Base-by-base conservation (phyloP, 2,329 filamentous ascomycete genomes). In the Volutella citrinella region DNA sequence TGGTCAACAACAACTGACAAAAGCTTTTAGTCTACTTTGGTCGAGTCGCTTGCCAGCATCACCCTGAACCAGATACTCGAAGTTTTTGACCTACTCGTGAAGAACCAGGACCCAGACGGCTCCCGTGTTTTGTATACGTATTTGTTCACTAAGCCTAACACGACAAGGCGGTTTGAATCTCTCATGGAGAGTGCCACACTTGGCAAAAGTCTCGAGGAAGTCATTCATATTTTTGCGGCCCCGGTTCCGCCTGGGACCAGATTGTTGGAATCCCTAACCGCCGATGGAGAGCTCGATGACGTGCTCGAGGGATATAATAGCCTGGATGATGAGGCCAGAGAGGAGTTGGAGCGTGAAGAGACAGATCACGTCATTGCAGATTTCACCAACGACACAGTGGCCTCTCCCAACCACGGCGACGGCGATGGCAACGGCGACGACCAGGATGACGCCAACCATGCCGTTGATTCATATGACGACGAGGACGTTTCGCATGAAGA, bases 41-140 rank as follows among this genome's bases (percentile, higher is more conserved):
- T 45, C 11, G 58, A 63, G 20, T 40, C 56, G 4, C 49, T 67
- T 23, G 51, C 55, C 6, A 58, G 52, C 13, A 52, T 64, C n/a
- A 68, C 62, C 1, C 38, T 69, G 25, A 60, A 56, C 22, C 61
- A 68, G 33, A 54, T 69, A n/a, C 45, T 67, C 16, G 63, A 66
- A 34, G 55, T 69, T 4, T 65, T 68, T 34, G 63, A 68, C 15
- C 49, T 67, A 22, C 50, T 69, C 2, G 57, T 65, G 11, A 68
- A 66, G 34, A 69, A 69, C 27, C 63, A 69, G 40, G 61, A 69
- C 28, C 59, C 63, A 10, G 57, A 67, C 17, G 51, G 51, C 18
- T 53, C 55, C 10, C 59, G 63, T 12, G 55, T 56, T 2, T 44
- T 69, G n/a, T 68, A 67, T 30, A 66, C 64, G 5, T 67, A 64